Evolutionary conservation across 768 basidiomycete genomes (phyloP).

Genomic region (Pulveroboletus sp.): DNA sequence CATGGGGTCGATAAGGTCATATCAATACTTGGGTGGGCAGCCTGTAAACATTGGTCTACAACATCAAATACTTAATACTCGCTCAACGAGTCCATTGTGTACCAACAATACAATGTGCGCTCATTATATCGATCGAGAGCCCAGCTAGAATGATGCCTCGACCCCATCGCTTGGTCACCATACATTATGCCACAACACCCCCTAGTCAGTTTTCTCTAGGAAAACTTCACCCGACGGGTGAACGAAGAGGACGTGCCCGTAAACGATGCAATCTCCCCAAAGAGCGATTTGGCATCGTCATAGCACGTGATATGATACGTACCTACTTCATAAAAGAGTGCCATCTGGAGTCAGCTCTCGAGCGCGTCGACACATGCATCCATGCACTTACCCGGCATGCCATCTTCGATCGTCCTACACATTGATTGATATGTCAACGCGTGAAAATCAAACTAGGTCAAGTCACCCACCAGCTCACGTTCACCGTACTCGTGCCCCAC

Average conservation of each 20-base stretch:
- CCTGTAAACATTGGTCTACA: too few relatives aligned
- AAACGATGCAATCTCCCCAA: constrained; percentile 63
- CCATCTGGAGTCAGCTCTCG: neutral
- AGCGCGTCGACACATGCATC: neutral
- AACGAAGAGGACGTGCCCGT: constrained; percentile 61
- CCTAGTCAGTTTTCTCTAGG: too few relatives aligned
- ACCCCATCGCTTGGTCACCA: too few relatives aligned
- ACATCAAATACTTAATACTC: too few relatives aligned
- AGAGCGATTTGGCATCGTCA: constrained; percentile 71
- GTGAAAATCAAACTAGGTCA: constrained; percentile 4
- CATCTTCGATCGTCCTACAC: constrained; percentile 61
- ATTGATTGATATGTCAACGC: neutral
- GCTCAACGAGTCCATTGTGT: too few relatives aligned
- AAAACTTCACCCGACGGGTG: constrained; percentile 39
- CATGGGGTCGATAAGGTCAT: too few relatives aligned
- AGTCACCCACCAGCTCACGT: constrained; percentile 54
- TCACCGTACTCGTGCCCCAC: constrained; percentile 61
- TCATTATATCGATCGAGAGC: too few relatives aligned
- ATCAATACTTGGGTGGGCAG: too few relatives aligned
- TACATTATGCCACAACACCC: too few relatives aligned
- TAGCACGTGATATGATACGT: constrained; percentile 70
- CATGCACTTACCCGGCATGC: constrained; percentile 35
- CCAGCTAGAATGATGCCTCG: too few relatives aligned
- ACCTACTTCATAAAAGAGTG: constrained; percentile 43
- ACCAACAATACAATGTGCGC: too few relatives aligned